A percentile compares a stretch with the other conserved stretches of the same genome.
phyloP scores from a whole-genome alignment of 1,139 yeast species.

The Nakaseomyces nivariensis region DNA sequence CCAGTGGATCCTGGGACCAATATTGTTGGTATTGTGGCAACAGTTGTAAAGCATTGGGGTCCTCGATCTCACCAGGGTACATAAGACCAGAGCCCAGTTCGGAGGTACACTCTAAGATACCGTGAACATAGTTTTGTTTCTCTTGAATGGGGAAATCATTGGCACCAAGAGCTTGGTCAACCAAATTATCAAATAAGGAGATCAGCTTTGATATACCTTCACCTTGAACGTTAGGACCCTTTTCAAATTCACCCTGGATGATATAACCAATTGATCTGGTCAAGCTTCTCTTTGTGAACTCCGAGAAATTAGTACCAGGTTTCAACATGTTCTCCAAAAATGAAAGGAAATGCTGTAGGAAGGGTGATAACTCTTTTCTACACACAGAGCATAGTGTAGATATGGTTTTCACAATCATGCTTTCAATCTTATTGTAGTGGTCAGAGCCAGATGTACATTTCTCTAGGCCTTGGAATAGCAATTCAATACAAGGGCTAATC shows the following conservation, averaged over 20 bases:
- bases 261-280: conserved; percentile 54
- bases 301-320: conserved; percentile 36
- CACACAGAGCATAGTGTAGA: conserved; percentile 53
- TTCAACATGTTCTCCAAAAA: conserved; percentile 44
- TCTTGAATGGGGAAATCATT: conserved; percentile 8
- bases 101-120: conserved; percentile 51
- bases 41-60: conserved; percentile 25
- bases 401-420: conserved; percentile 49
- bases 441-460: conserved; percentile 13
- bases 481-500: conserved; percentile 42
- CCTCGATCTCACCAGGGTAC: conserved; percentile 43
- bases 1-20: conserved; percentile 34
- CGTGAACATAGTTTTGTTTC: conserved; percentile 34
- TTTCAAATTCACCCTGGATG: conserved; percentile 39
- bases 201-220: conserved; percentile 25
- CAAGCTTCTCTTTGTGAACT: conserved; percentile 50
- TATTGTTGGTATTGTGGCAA: conserved; percentile 25
- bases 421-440: conserved; percentile 22
- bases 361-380: conserved; percentile 37
- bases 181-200: conserved; percentile 19
- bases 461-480: conserved; percentile 35
- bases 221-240: conserved; percentile 37
- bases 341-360: conserved; percentile 43
- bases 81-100: conserved; percentile 63
- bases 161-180: conserved; percentile 15